Evolutionary conservation across 2,329 filamentous ascomycete genomes (phyloP), one percentile per base, ranked within the genome.

Genomic region (Xylaria sp.): DNA sequence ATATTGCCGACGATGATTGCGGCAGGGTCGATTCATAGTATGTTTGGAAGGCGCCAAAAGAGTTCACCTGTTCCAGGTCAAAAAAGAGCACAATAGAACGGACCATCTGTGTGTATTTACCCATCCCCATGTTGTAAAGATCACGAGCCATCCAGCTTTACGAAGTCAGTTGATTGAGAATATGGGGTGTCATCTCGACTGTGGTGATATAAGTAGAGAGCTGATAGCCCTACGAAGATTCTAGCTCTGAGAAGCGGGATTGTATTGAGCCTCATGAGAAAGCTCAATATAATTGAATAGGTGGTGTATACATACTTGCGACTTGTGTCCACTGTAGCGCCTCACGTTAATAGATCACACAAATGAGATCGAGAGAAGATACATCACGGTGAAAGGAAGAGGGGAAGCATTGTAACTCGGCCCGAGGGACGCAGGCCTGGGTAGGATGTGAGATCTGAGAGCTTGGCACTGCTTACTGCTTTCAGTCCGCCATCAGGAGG

Each of bases 91-190:
- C 11, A 13, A 13, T 34, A 13, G 9, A 7, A 34, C 16, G 11
- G 11, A n/a, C n/a, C 29, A 11, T 7, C 6, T 13, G 16, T 7
- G 29, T 13, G 29, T 34, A 34, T 34, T 34, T 34, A 34, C 68
- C 39, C 78, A 73, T n/a, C 77, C 77, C 75, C 75, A 76, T 4
- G 74, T 75, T 29, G 74, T 72, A 61, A 76, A 75, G 54, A 76
- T 72, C 24, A 74, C 69, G 2, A 76, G 67, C 56, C 74, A 75
- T 17, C 64, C 66, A 54, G 72, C 58, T 61, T 17, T 48, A 7
- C 6, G 22, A 13, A 47, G 42, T 59, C 52, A 61, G 58, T 26
- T 20, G 56, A 34, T 2, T 18, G 29, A 13, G 16, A 34, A 34
- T 34, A 13, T 13, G 3, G 29, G 8, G 24, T 11, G 29, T 34